A percentile compares a stretch with the other conserved stretches of the same genome.
Evolutionary conservation across 2,329 filamentous ascomycete species (phyloP).

Genomic region (Colletotrichum simmondsii): DNA sequence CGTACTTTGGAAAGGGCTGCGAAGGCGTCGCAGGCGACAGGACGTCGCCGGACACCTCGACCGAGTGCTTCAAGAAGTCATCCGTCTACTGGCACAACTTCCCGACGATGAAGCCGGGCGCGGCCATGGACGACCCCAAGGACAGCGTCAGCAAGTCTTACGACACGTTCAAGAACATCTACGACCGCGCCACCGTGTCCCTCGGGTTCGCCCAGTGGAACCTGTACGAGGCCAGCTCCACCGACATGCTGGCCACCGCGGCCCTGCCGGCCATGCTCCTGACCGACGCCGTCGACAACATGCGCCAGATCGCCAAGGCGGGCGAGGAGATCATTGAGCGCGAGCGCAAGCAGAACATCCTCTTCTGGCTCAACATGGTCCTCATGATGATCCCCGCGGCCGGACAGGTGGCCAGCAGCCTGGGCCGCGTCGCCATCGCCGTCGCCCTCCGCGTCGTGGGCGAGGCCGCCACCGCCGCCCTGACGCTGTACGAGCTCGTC

Average conservation of each 20-base stretch:
- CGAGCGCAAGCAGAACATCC: constrained; percentile 1
- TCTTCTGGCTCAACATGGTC: constrained; percentile 1
- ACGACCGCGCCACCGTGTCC: not conserved
- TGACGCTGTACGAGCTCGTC: constrained; percentile 8
- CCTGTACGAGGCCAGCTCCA: not conserved
- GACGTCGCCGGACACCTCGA: not conserved
- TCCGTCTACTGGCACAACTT: constrained; percentile 9
- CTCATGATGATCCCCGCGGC: constrained; percentile 19
- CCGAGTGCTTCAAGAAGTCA: constrained; percentile 2
- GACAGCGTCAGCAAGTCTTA: constrained; percentile 4
- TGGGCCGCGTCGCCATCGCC: not conserved
- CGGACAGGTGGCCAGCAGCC: not conserved
- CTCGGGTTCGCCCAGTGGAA: not conserved
- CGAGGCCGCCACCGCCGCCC: constrained; percentile 2
- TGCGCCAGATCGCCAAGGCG: not conserved
- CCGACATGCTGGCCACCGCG: not conserved
- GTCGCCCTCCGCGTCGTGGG: constrained; percentile 4
- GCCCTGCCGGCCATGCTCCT: constrained; percentile 9
- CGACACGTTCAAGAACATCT: not conserved
- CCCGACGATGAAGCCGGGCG: not conserved
- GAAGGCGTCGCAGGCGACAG: not conserved
- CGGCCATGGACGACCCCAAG: constrained; percentile 1
- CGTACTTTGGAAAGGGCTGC: constrained; percentile 3
- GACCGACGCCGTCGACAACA: not conserved
- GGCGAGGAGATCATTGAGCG: constrained; percentile 10